These are phyloP conservation scores for Russula abietina DNA, from an alignment of 768 basidiomycete genomes.

Conservation along the genomic window DNA sequence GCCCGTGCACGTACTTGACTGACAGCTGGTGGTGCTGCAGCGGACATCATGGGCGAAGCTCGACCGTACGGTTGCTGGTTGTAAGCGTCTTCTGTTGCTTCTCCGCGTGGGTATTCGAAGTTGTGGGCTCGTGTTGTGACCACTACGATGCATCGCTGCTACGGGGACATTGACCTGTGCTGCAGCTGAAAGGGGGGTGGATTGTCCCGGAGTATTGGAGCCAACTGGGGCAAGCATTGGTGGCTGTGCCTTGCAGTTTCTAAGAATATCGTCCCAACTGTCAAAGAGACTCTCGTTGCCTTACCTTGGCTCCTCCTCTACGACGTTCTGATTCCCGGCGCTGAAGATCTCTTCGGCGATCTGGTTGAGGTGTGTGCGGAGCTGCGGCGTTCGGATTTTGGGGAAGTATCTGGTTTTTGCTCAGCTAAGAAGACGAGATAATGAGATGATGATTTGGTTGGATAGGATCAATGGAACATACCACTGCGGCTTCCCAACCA, in stretches of 20 bases:
- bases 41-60: constrained; percentile 76
- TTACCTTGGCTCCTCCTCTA: constrained; percentile 50
- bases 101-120: constrained; percentile 46
- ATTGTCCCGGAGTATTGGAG: constrained; percentile 46
- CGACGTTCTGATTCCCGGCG: constrained; percentile 58
- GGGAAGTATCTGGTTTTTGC: constrained; percentile 57
- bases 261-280: constrained; percentile 63
- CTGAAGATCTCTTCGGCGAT: constrained; percentile 53
- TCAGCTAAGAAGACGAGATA: constrained; percentile 32
- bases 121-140: constrained; percentile 40
- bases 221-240: constrained; percentile 51
- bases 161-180: constrained; percentile 72
- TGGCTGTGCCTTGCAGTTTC: constrained; percentile 56
- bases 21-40: constrained; percentile 63
- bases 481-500: constrained; percentile 86
- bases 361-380: constrained; percentile 38
- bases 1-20: constrained; percentile 66
- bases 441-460: background rate
- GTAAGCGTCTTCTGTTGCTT: constrained; percentile 49
- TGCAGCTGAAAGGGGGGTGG: constrained; percentile 65
- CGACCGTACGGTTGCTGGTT: constrained; percentile 66
- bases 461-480: constrained; percentile 34
- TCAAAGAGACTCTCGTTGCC: constrained; percentile 56
- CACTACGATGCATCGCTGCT: constrained; percentile 41
- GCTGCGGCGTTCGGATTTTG: constrained; percentile 54